phyloP scores from a whole-genome alignment of 2,329 filamentous ascomycete species.

The Tympanopsis confertula region DNA sequence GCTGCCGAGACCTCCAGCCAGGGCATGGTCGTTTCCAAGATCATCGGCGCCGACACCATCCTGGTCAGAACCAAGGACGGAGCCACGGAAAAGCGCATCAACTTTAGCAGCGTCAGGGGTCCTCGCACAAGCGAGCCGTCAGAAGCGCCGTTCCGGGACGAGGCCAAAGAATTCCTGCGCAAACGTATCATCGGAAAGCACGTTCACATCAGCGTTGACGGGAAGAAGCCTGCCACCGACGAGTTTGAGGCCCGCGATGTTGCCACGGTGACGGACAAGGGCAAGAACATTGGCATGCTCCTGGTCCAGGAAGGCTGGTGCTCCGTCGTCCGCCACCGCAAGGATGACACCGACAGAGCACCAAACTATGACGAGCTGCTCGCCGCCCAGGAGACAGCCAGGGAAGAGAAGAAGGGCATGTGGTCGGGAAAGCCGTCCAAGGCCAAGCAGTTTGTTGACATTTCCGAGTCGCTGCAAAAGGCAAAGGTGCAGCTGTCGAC shows the following conservation, averaged over 20 bases:
- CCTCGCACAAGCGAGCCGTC: conserved; percentile 81
- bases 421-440: conserved; percentile 86
- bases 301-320: conserved; percentile 90
- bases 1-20: conserved; percentile 48
- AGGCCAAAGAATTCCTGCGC: conserved; percentile 90
- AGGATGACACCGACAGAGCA: conserved; percentile 87
- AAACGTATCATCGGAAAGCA: conserved; percentile 95
- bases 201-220: conserved; percentile 78
- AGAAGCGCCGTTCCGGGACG: conserved; percentile 78
- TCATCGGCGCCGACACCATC: conserved; percentile 81
- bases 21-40: conserved; percentile 74
- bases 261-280: conserved; percentile 71
- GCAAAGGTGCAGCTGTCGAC: conserved; percentile 87
- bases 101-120: conserved; percentile 82
- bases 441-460: conserved; percentile 71
- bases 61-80: conserved; percentile 76
- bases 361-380: conserved; percentile 87
- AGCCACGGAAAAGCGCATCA: conserved; percentile 72
- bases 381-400: conserved; percentile 69
- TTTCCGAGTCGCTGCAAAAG: conserved; percentile 85
- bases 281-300: conserved; percentile 74
- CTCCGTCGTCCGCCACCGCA: conserved; percentile 86
- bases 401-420: conserved; percentile 83
- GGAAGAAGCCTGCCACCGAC: conserved; percentile 77
- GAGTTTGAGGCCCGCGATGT: conserved; percentile 93